Evolutionary conservation across 1,284 basidiomycete species (phyloP).

Genomic region (Apiotrichum montevideense): DNA sequence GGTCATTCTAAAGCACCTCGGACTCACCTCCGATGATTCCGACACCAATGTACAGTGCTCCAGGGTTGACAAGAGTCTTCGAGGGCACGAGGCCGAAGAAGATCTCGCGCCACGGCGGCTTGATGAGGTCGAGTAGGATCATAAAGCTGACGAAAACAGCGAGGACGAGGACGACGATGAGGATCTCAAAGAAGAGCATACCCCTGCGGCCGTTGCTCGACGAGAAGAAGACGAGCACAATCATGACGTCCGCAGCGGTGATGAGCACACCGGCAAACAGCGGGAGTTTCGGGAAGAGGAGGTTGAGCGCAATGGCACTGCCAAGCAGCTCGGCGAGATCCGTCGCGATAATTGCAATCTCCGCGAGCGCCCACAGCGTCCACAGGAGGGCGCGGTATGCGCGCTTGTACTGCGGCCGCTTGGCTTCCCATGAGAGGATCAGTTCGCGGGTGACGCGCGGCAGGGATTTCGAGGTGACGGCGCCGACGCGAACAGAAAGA

Average conservation of each 20-base stretch:
- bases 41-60: constrained; percentile 68
- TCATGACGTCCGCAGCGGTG: constrained; percentile 74
- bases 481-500: constrained; percentile 50
- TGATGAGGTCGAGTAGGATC: constrained; percentile 66
- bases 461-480: constrained; percentile 44
- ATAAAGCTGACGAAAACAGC: constrained; percentile 75
- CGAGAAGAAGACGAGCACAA: constrained; percentile 49
- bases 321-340: constrained; percentile 65
- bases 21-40: constrained; percentile 50
- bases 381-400: constrained; percentile 44
- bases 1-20: not conserved
- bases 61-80: constrained; percentile 48
- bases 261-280: constrained; percentile 76
- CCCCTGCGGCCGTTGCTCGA: constrained; percentile 39
- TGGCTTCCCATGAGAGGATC: constrained; percentile 58
- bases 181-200: constrained; percentile 62
- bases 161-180: constrained; percentile 63
- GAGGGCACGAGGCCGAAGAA: constrained; percentile 81
- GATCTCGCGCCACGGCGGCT: constrained; percentile 68
- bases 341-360: constrained; percentile 72
- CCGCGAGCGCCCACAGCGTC: constrained; percentile 53
- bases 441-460: constrained; percentile 59
- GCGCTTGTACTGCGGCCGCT: constrained; percentile 60
- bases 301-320: constrained; percentile 66
- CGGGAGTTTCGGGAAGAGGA: constrained; percentile 73